These are phyloP conservation scores for Solanum bukasovii DNA, from an alignment of 257 asterid genomes.

Conservation along the genomic window DNA sequence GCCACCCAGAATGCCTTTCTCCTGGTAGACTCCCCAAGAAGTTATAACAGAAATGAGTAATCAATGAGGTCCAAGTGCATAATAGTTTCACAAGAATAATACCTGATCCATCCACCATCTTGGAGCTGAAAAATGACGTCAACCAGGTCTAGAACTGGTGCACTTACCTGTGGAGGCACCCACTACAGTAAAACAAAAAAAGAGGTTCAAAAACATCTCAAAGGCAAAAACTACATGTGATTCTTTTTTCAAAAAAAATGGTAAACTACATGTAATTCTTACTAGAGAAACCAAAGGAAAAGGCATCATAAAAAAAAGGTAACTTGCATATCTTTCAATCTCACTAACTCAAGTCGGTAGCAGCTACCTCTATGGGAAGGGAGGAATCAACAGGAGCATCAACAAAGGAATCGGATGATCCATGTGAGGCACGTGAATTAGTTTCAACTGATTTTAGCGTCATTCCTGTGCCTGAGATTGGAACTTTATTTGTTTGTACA, in stretches of 20 bases:
- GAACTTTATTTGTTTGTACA: conserved; percentile 23
- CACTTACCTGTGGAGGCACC: conserved; percentile 85
- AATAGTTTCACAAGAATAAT: background rate
- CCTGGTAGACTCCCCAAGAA: conserved; percentile 25
- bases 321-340: background rate
- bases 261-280: background rate
- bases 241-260: background rate
- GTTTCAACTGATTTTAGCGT: conserved; percentile 26
- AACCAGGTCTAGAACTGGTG: conserved; percentile 76
- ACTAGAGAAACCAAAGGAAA: background rate
- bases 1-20: conserved; percentile 98
- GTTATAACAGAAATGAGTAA: background rate
- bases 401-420: conserved; percentile 22
- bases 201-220: conserved; percentile 6
- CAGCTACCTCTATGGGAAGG: conserved; percentile 73
- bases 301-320: background rate
- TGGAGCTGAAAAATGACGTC: conserved; percentile 86
- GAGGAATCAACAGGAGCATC: conserved; percentile 40
- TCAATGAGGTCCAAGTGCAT: background rate
- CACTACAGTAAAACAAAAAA: conserved; percentile 45
- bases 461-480: conserved; percentile 25
- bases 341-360: background rate
- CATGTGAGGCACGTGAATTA: conserved; percentile 28
- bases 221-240: background rate
- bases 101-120: conserved; percentile 99